Base-by-base conservation (phyloP, 352 stramenopile species). In the Pythium pyrilobum region DNA sequence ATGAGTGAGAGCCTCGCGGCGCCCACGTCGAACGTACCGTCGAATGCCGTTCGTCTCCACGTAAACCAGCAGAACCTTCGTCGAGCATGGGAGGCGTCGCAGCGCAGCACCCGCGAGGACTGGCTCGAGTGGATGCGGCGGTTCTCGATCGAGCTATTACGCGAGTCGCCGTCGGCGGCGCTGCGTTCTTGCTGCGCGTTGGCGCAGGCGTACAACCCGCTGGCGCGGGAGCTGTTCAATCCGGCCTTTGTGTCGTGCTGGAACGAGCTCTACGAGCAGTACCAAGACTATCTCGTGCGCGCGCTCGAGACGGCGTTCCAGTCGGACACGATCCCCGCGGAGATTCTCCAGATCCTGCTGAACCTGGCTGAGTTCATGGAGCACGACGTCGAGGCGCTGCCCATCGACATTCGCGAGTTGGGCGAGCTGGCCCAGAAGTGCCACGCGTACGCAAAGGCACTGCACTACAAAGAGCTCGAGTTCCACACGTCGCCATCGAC, bases 311-410 rank as follows among this genome's bases (percentile, higher is more conserved):
- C 83, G 11, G 97, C 97, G 10, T 98, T 99, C 52, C 85, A 95
- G 51, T 91, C 81, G 37, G 69, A 81, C 4, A 77, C 96, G 52
- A 71, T 97, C 3, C 98, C 97, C 10, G 95, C 96, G 13, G 97
- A 99, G 68, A 99, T 99, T 36, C 64, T 99, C 15, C 96, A 99
- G 66, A 92, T 92, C 33, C 76, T 99, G 24, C 71, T 99, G 15
- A 99, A 99, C 61, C 76, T 99, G 13, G 96, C 96, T 4, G 97
- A 99, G 79, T 99, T 99, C 48, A 99, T 99, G 95, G 97, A 99
- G 72, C 96, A 99, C 56, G 96, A 99, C 57, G 96, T 98, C 45
- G 84, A 97, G 63, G 77, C 83, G 11, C 67, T 99, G 34, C 96
- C 97, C 13, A 99, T 99, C 59, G 95, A 99, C 62, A 98, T 98